These are phyloP conservation scores for Vaccinium vitisidaea DNA, from an alignment of 148 eudicot species.

Conservation along the genomic window DNA sequence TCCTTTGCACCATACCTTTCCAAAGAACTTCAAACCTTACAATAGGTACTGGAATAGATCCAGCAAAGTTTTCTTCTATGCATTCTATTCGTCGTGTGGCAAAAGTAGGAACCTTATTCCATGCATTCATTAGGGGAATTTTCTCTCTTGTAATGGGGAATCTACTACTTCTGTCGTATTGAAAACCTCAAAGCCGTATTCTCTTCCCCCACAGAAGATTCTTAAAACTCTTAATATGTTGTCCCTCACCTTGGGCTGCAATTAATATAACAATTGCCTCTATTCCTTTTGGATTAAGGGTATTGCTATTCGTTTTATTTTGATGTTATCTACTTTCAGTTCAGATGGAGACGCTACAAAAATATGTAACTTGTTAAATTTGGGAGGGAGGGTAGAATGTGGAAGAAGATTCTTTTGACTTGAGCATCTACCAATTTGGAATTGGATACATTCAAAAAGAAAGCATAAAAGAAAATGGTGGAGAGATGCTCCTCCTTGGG, in stretches of 20 bases:
- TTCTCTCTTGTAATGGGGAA: slow-evolving; percentile 53
- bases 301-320: slow-evolving; percentile 17
- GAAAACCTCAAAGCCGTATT: slow-evolving; percentile 38
- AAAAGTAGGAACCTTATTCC: slow-evolving; percentile 75
- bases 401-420: slow-evolving; percentile 71
- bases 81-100: slow-evolving; percentile 40
- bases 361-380: slow-evolving; percentile 27
- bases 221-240: slow-evolving; percentile 9
- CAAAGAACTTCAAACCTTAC: slow-evolving; percentile 50
- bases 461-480: slow-evolving; percentile 26
- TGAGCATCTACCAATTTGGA: slow-evolving; percentile 50
- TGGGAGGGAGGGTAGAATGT: slow-evolving; percentile 16
- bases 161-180: slow-evolving; percentile 52
- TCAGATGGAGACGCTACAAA: slow-evolving; percentile 27
- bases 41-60: slow-evolving; percentile 62
- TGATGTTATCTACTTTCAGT: slow-evolving; percentile 18
- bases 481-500: slow-evolving; percentile 60
- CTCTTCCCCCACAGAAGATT: slow-evolving; percentile 19
- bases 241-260: slow-evolving; percentile 16
- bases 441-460: slow-evolving; percentile 52
- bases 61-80: slow-evolving; percentile 38
- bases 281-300: slow-evolving; percentile 12
- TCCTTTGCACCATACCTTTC: slow-evolving; percentile 43
- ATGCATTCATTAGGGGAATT: slow-evolving; percentile 43
- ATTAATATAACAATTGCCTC: slow-evolving; percentile 20